These are phyloP conservation scores for Kappamyces sp. DNA, from an alignment of 192 early-diverging fungal genomes.

Conservation along the genomic window DNA sequence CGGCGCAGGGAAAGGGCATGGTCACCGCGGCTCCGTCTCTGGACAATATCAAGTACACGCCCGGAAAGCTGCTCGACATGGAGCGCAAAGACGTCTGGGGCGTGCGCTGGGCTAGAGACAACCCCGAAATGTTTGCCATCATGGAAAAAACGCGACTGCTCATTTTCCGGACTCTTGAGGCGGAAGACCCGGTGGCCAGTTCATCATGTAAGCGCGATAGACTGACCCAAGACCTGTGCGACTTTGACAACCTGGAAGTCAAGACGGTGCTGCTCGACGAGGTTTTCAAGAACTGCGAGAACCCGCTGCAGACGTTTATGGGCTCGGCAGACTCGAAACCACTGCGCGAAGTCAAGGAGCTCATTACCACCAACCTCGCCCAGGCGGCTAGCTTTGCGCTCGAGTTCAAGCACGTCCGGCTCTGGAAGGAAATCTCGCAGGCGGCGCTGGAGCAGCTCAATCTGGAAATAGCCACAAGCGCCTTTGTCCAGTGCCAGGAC, in stretches of 20 bases:
- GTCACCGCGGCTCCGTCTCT: slow-evolving; percentile 4
- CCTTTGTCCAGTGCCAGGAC: slow-evolving; percentile 38
- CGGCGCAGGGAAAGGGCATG: slow-evolving; percentile 9
- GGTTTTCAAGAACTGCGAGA: slow-evolving; percentile 37
- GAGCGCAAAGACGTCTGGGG: slow-evolving; percentile 60
- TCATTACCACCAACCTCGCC: slow-evolving; percentile 35
- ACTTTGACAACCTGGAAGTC: slow-evolving; percentile 47
- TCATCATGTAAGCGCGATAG: slow-evolving; percentile 36
- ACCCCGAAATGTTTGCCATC: slow-evolving; percentile 49
- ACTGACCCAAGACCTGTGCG: slow-evolving; percentile 36
- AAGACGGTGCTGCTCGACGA: slow-evolving; percentile 49
- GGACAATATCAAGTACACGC: not conserved
- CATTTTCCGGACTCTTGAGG: slow-evolving; percentile 47
- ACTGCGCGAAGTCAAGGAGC: slow-evolving; percentile 43
- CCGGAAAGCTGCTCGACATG: slow-evolving; percentile 41
- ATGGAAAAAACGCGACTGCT: slow-evolving; percentile 56
- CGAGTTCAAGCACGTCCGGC: slow-evolving; percentile 42
- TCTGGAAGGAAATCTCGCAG: slow-evolving; percentile 51
- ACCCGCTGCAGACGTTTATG: slow-evolving; percentile 31
- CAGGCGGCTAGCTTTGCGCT: slow-evolving; percentile 50
- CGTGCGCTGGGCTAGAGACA: slow-evolving; percentile 47
- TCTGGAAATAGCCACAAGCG: slow-evolving; percentile 39
- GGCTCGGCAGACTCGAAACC: slow-evolving; percentile 38
- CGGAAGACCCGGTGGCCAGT: slow-evolving; percentile 52
- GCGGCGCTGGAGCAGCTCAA: slow-evolving; percentile 44